Percentiles rank a stretch among this genome's conserved stretches.
Conservation (phyloP, 257 asterid species). For the Gynochthodes officinalis region DNA sequence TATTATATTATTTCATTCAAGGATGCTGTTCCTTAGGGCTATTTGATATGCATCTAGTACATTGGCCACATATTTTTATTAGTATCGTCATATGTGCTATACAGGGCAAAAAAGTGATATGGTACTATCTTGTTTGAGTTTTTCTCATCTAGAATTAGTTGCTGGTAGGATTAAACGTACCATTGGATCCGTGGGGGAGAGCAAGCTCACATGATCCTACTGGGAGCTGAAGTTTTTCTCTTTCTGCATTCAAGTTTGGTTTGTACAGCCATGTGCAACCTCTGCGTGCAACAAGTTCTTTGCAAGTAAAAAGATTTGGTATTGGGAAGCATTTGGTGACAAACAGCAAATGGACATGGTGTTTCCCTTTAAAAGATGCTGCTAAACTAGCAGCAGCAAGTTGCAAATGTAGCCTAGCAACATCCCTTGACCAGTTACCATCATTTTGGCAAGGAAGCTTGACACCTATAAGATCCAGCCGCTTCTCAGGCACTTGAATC, state of each 20-base stretch:
- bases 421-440: constrained; percentile 81
- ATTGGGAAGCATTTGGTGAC: constrained; percentile 61
- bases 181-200: constrained; percentile 63
- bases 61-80: neutral
- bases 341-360: constrained; percentile 53
- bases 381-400: constrained; percentile 64
- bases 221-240: constrained; percentile 70
- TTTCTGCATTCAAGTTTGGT: constrained; percentile 40
- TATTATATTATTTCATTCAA: neutral
- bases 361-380: constrained; percentile 50
- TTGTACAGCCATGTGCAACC: constrained; percentile 66
- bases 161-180: constrained; percentile 26
- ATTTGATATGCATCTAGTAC: neutral
- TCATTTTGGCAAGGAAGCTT: constrained; percentile 76
- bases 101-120: neutral
- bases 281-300: constrained; percentile 45
- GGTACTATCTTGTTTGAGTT: no score
- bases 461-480: constrained; percentile 70
- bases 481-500: constrained; percentile 43
- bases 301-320: constrained; percentile 63
- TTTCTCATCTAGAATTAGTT: neutral
- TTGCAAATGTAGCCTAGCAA: constrained; percentile 75
- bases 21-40: neutral
- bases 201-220: constrained; percentile 91
- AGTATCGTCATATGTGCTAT: neutral